Percentiles rank a stretch among this genome's conserved stretches.
Evolutionary conservation across 148 eudicot species (phyloP).

Genomic region (Chenopodium formosanum): DNA sequence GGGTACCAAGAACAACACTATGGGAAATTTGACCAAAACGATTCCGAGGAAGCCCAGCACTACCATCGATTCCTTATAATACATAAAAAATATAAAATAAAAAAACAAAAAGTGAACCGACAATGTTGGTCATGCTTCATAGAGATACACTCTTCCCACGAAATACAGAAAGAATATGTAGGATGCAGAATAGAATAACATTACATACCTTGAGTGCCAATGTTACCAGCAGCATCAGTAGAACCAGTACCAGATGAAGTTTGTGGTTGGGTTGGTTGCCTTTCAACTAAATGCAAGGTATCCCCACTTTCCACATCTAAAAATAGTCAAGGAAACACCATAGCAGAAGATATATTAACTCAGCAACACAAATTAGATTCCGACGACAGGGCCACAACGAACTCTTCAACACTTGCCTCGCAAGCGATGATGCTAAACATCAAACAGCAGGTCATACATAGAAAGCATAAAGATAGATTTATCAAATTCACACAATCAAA

Average conservation of each 20-base stretch:
- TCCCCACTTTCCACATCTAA: conserved; percentile 87
- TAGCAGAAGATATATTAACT: neutral
- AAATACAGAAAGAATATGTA: neutral
- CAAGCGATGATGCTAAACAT: neutral
- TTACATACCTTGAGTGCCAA: conserved; percentile 44
- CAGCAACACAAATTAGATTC: neutral
- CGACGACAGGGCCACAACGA: neutral
- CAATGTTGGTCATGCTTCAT: conserved; percentile 10
- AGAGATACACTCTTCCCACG: neutral
- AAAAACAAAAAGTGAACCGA: neutral
- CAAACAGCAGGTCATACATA: neutral
- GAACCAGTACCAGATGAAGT: conserved; percentile 42
- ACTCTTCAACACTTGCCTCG: neutral
- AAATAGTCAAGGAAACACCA: conserved; percentile 38
- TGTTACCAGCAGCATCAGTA: conserved; percentile 24
- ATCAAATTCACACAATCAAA: neutral
- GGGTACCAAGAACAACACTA: conserved; percentile 80
- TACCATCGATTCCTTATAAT: conserved; percentile 56
- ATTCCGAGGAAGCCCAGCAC: conserved; percentile 53
- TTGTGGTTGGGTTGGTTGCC: conserved; percentile 73
- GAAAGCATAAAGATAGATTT: neutral
- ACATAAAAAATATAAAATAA: neutral
- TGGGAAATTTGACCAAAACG: conserved; percentile 82
- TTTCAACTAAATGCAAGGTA: conserved; percentile 82
- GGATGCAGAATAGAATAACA: neutral